Conservation (phyloP, 192 early-diverging fungal species). For the Dimargaris verticillata region DNA sequence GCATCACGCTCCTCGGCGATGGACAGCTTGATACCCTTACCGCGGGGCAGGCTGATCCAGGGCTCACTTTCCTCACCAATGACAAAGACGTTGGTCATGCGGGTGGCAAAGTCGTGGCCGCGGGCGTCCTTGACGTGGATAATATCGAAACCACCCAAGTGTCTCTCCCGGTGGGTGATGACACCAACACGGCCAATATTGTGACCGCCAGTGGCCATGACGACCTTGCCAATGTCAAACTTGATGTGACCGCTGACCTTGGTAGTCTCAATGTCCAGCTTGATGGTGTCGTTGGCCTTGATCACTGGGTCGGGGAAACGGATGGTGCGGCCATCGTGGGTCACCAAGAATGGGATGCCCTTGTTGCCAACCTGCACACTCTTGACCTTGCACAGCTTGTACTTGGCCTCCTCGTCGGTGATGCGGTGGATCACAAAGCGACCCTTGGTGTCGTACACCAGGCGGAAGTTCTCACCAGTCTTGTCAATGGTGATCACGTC, state of each 20-base stretch:
- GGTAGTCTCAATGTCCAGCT: slow-evolving; percentile 82
- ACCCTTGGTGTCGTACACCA: slow-evolving; percentile 98
- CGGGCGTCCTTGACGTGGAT: slow-evolving; percentile 96
- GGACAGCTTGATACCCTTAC: slow-evolving; percentile 97
- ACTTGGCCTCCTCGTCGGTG: slow-evolving; percentile 93
- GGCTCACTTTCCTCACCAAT: slow-evolving; percentile 80
- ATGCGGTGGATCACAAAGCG: slow-evolving; percentile 99
- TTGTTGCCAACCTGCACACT: slow-evolving; percentile 87
- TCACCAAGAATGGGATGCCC: slow-evolving; percentile 88
- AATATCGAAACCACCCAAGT: slow-evolving; percentile 97
- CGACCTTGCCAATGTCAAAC: slow-evolving; percentile 95
- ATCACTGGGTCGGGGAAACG: slow-evolving; percentile 98
- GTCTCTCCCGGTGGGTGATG: slow-evolving; percentile 90
- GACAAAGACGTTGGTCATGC: slow-evolving; percentile 82
- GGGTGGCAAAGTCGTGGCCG: slow-evolving; percentile 94
- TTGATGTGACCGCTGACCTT: slow-evolving; percentile 91
- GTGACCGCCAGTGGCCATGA: slow-evolving; percentile 93
- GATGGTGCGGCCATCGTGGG: slow-evolving; percentile 98
- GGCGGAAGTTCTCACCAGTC: slow-evolving; percentile 99
- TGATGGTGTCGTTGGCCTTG: slow-evolving; percentile 99
- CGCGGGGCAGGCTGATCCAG: slow-evolving; percentile 95
- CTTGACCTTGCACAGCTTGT: slow-evolving; percentile 99
- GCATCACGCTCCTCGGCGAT: slow-evolving; percentile 98
- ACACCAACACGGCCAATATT: slow-evolving; percentile 97
- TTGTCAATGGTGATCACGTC: slow-evolving; percentile 43